Conservation (phyloP, 495 filamentous ascomycete species). For the Xylaria grammica region DNA sequence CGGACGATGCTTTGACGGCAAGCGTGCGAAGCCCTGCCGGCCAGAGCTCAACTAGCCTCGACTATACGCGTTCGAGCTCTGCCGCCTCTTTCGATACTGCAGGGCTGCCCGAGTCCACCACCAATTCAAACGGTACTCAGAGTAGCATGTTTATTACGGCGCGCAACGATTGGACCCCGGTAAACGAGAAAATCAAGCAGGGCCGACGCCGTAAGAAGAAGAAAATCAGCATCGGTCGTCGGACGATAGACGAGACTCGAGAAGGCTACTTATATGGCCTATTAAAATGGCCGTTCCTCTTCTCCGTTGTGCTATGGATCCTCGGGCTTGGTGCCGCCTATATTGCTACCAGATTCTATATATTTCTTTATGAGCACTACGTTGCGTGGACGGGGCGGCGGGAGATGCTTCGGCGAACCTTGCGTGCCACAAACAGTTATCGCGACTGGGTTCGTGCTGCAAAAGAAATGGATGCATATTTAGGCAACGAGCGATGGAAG, state of each 20-base stretch:
- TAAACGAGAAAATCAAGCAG: constrained; percentile 66
- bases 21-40: constrained; percentile 33
- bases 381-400: constrained; percentile 76
- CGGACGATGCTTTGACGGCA: constrained; percentile 45
- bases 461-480: constrained; percentile 75
- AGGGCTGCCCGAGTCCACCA: constrained; percentile 21
- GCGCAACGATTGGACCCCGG: constrained; percentile 84
- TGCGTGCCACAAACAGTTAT: constrained; percentile 75
- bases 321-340: constrained; percentile 70
- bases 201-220: constrained; percentile 38
- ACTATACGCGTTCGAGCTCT: constrained; percentile 29
- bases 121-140: constrained; percentile 30
- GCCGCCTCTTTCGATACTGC: constrained; percentile 27
- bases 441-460: constrained; percentile 81
- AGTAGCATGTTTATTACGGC: constrained; percentile 66
- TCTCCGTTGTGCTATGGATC: constrained; percentile 82
- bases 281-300: constrained; percentile 88
- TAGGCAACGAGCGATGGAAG: constrained; percentile 89
- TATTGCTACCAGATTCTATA: constrained; percentile 82
- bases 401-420: constrained; percentile 67
- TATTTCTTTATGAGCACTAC: constrained; percentile 83
- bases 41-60: constrained; percentile 31
- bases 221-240: constrained; percentile 43
- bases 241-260: constrained; percentile 86
- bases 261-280: constrained; percentile 89